A percentile compares a stretch with the other conserved stretches of the same genome.
These are phyloP conservation scores for Penicillium sp. DNA, from an alignment of 2,329 filamentous ascomycete species.

Conservation along the genomic window DNA sequence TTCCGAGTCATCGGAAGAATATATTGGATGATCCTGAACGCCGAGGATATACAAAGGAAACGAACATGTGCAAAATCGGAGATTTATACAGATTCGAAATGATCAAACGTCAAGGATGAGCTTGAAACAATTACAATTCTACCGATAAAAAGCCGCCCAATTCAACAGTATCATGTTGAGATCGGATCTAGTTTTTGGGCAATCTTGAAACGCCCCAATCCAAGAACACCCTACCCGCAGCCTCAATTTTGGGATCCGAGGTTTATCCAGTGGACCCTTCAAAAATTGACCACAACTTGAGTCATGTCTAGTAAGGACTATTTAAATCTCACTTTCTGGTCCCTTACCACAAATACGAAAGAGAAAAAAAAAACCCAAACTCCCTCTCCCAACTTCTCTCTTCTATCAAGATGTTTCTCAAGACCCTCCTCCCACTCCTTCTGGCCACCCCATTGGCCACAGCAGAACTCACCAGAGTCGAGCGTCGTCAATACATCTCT, in stretches of 20 bases:
- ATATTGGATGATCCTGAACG: no score
- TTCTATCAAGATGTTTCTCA: not conserved
- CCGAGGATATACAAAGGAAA: not conserved
- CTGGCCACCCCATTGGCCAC: not conserved
- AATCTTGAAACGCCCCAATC: not conserved
- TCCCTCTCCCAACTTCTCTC: not conserved
- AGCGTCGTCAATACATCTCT: constrained; percentile 8
- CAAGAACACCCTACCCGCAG: not conserved
- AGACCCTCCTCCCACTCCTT: not conserved
- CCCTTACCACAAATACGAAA: no score
- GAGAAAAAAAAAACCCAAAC: not conserved
- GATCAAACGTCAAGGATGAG: not conserved
- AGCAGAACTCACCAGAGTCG: constrained; percentile 2
- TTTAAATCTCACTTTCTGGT: no score
- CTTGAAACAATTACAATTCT: not conserved
- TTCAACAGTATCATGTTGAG: not conserved
- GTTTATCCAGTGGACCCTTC: not conserved
- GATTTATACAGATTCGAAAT: not conserved
- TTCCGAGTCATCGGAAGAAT: no score
- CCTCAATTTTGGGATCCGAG: not conserved
- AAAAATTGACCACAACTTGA: no score
- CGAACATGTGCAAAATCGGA: not conserved
- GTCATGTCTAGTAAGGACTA: no score
- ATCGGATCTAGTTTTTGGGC: not conserved
- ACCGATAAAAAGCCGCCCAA: not conserved